These are phyloP conservation scores for Theobroma grandiflorum DNA, from an alignment of 441 rosid species.

Conservation along the genomic window DNA sequence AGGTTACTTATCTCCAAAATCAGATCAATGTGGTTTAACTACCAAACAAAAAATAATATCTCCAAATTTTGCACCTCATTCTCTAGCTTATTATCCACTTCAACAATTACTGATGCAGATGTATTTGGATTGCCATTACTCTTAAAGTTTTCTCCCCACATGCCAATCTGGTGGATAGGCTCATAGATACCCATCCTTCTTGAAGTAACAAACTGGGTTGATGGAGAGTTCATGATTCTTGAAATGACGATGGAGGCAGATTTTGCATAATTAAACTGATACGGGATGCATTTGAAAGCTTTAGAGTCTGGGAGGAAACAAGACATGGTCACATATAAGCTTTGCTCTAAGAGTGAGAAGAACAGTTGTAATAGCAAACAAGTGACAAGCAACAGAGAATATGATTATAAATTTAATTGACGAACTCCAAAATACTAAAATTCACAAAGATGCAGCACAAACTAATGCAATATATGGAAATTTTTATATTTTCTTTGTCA, in stretches of 20 bases:
- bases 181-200: slow-evolving; percentile 82
- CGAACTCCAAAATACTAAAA: not conserved
- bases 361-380: not conserved
- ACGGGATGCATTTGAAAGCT: slow-evolving; percentile 23
- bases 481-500: not conserved
- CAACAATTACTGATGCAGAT: slow-evolving; percentile 57
- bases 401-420: not conserved
- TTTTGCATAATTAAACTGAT: slow-evolving; percentile 30
- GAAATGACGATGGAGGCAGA: slow-evolving; percentile 39
- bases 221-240: slow-evolving; percentile 74
- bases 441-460: not conserved
- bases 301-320: slow-evolving; percentile 22
- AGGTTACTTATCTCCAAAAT: slow-evolving; percentile 33
- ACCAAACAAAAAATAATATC: slow-evolving; percentile 28
- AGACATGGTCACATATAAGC: slow-evolving; percentile 1
- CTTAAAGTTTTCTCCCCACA: slow-evolving; percentile 86
- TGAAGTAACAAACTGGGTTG: slow-evolving; percentile 78
- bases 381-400: not conserved
- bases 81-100: slow-evolving; percentile 61
- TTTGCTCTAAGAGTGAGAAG: not conserved
- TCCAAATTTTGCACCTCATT: slow-evolving; percentile 58
- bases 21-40: slow-evolving; percentile 17
- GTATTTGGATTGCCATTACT: slow-evolving; percentile 57
- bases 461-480: not conserved
- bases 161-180: slow-evolving; percentile 72